Conservation (phyloP, 1,284 basidiomycete species). For the Apiotrichum gamsii region DNA sequence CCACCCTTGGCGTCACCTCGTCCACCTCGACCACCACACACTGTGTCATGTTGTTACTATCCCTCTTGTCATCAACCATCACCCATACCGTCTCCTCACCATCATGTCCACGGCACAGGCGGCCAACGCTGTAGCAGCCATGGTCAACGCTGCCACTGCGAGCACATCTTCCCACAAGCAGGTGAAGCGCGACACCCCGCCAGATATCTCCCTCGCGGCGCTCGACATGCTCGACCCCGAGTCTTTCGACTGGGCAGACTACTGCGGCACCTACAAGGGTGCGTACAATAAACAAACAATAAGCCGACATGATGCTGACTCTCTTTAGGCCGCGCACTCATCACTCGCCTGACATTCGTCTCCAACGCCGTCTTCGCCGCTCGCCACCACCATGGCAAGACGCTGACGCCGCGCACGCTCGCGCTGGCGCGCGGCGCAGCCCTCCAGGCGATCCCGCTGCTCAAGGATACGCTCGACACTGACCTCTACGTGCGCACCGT, state of each 20-base stretch:
- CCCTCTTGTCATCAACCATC: too few relatives aligned
- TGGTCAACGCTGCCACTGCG: too few relatives aligned
- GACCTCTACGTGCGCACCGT: conserved; percentile 15
- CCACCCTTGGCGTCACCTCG: too few relatives aligned
- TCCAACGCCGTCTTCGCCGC: conserved; percentile 15
- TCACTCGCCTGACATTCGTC: conserved; percentile 33
- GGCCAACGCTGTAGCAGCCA: too few relatives aligned
- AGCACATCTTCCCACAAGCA: too few relatives aligned
- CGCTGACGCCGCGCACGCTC: conserved; percentile 7
- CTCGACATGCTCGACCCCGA: conserved; percentile 10
- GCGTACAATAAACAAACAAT: not conserved
- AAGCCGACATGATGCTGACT: not conserved
- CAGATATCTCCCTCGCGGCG: not conserved
- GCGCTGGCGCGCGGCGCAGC: conserved; percentile 27
- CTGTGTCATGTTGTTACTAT: too few relatives aligned
- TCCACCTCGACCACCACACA: too few relatives aligned
- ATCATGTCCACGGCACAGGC: not conserved
- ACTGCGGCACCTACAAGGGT: conserved; percentile 36
- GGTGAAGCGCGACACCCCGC: too few relatives aligned
- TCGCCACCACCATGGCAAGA: conserved; percentile 2
- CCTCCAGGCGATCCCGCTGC: conserved; percentile 22
- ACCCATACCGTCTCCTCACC: too few relatives aligned
- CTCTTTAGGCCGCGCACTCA: conserved; percentile 36
- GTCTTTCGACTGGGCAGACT: conserved; percentile 26
- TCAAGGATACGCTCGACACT: conserved; percentile 31